Evolutionary conservation across 2,329 filamentous ascomycete genomes (phyloP).

Genomic region (Aspergillus tanneri): DNA sequence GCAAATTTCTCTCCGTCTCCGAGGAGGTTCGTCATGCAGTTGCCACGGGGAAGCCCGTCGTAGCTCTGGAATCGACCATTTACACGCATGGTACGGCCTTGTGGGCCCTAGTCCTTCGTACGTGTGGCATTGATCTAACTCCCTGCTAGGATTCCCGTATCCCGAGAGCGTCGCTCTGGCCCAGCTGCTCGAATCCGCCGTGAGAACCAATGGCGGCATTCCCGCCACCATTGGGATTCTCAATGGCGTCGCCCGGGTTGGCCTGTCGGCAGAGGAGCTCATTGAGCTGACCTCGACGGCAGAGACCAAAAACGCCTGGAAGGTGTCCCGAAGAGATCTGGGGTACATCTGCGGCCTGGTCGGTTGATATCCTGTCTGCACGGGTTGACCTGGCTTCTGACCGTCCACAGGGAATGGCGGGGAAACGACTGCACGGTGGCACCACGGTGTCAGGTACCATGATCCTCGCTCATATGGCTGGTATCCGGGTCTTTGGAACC

Average conservation of each 20-base stretch:
- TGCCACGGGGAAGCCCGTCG: conserved; percentile 72
- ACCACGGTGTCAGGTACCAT: conserved; percentile 94
- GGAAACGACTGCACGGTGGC: conserved; percentile 74
- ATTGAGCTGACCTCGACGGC: conserved; percentile 65
- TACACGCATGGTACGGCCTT: conserved; percentile 78
- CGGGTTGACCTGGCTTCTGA: conserved; percentile 1
- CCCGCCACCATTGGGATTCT: conserved; percentile 90
- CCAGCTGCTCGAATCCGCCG: conserved; percentile 74
- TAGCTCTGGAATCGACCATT: conserved; percentile 92
- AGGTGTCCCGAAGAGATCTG: conserved; percentile 84
- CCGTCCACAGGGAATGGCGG: conserved; percentile 57
- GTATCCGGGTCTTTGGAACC: conserved; percentile 90
- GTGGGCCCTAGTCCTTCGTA: background rate
- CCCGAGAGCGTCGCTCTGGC: conserved; percentile 73
- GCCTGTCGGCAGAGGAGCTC: conserved; percentile 70
- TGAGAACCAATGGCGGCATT: conserved; percentile 76
- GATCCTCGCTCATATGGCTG: conserved; percentile 80
- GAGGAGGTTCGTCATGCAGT: conserved; percentile 81
- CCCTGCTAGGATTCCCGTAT: conserved; percentile 61
- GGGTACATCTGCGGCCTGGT: conserved; percentile 77
- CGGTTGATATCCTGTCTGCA: conserved; percentile 28
- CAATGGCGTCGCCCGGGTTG: conserved; percentile 78
- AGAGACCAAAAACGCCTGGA: conserved; percentile 66
- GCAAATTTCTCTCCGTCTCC: conserved; percentile 66
- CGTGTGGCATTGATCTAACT: background rate